Evolutionary conservation across 148 eudicot genomes (phyloP).

Genomic region (Chenopodium berlandieri): DNA sequence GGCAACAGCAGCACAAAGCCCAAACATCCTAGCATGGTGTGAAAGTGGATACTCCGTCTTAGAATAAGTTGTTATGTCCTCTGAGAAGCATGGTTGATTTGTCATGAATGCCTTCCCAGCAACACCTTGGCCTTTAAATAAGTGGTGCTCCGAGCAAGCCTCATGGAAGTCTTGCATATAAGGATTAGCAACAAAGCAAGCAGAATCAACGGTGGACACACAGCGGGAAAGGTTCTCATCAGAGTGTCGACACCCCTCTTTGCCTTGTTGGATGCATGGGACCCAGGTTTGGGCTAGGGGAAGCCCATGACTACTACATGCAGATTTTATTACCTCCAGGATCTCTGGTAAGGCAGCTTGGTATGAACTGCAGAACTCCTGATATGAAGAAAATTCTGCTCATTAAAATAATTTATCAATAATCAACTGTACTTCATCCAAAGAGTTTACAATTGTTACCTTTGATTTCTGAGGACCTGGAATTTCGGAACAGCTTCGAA

Average conservation of each 20-base stretch:
- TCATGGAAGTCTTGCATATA: constrained; percentile 56
- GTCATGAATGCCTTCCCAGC: constrained; percentile 71
- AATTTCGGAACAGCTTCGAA: constrained; percentile 59
- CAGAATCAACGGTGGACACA: constrained; percentile 69
- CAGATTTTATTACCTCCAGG: constrained; percentile 56
- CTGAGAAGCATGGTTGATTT: constrained; percentile 71
- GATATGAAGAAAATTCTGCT: constrained; percentile 10
- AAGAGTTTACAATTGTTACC: constrained; percentile 43
- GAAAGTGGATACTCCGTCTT: constrained; percentile 88
- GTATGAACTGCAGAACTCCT: constrained; percentile 51
- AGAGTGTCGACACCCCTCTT: constrained; percentile 68
- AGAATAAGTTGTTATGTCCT: constrained; percentile 54
- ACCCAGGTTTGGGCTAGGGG: constrained; percentile 95
- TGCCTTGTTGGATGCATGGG: constrained; percentile 74
- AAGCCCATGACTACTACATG: constrained; percentile 58
- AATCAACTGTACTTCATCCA: not conserved
- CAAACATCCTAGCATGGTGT: constrained; percentile 82
- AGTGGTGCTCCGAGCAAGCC: constrained; percentile 87
- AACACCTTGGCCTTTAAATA: constrained; percentile 78
- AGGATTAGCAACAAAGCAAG: constrained; percentile 61
- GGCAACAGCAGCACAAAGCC: constrained; percentile 74
- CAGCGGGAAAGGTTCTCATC: constrained; percentile 57
- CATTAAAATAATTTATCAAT: constrained; percentile 6
- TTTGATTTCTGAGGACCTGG: constrained; percentile 39
- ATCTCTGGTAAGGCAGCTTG: constrained; percentile 75